Evolutionary conservation across 257 asterid species (phyloP).

Genomic region (Capsicum pubescens): DNA sequence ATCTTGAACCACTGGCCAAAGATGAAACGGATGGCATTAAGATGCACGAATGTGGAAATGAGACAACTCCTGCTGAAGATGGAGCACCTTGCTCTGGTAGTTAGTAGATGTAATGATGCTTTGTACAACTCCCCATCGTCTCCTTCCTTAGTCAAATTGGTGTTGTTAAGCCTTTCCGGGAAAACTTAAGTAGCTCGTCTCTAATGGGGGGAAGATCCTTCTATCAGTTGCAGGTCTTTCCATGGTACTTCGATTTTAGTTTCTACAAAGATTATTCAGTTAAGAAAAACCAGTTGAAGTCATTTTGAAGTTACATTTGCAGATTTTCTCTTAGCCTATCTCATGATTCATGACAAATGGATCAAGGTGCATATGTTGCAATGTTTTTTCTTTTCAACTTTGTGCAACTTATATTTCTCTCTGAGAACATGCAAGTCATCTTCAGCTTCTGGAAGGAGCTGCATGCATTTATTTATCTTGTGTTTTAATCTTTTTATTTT

Average conservation of each 20-base stretch:
- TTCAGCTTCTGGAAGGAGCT: too few species aligned
- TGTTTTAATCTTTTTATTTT: too few species aligned
- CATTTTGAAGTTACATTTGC: too few species aligned
- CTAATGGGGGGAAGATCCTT: not conserved
- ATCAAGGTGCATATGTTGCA: too few species aligned
- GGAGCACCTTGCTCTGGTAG: not conserved
- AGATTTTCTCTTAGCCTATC: too few species aligned
- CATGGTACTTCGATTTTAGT: not conserved
- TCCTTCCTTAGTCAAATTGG: not conserved
- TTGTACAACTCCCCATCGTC: not conserved
- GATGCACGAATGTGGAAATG: not conserved
- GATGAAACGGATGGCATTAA: constrained; percentile 15
- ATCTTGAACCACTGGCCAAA: constrained; percentile 39
- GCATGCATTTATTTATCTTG: too few species aligned
- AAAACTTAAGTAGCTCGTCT: not conserved
- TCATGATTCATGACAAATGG: too few species aligned
- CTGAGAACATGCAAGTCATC: too few species aligned
- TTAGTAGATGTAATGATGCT: not conserved
- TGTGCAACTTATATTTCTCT: too few species aligned
- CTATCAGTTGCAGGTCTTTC: not conserved
- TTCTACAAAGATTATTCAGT: not conserved
- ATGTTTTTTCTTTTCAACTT: too few species aligned
- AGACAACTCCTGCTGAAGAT: not conserved
- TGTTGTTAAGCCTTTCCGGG: not conserved
- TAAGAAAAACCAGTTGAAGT: not conserved